Conservation (phyloP, 2,329 filamentous ascomycete species). For the Geosmithia flava region DNA sequence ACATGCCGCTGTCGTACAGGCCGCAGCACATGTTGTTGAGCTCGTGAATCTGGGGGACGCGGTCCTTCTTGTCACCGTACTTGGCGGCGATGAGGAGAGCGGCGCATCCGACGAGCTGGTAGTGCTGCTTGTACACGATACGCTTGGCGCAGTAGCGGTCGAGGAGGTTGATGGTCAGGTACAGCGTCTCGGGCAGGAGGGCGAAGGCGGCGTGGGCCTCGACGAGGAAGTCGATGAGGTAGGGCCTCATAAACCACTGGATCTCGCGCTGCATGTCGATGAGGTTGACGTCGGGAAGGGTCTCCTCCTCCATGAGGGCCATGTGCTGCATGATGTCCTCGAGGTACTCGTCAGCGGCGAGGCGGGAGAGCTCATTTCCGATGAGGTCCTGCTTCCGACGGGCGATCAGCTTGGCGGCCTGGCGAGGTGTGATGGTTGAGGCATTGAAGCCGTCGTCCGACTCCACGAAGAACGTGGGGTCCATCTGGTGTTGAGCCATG, state of each 20-base stretch:
- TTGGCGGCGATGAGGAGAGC: slow-evolving; percentile 94
- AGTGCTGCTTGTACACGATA: slow-evolving; percentile 98
- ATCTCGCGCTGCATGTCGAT: slow-evolving; percentile 99
- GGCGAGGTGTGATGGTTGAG: slow-evolving; percentile 41
- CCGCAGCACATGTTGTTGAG: slow-evolving; percentile 99
- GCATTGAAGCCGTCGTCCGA: slow-evolving; percentile 5
- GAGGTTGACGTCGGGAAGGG: slow-evolving; percentile 87
- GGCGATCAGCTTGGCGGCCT: slow-evolving; percentile 66
- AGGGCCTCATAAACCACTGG: slow-evolving; percentile 98
- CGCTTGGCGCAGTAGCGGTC: slow-evolving; percentile 96
- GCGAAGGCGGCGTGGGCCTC: slow-evolving; percentile 95
- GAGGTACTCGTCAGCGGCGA: slow-evolving; percentile 81
- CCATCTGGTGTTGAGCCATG: slow-evolving; percentile 32
- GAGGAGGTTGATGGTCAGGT: slow-evolving; percentile 90
- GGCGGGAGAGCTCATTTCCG: slow-evolving; percentile 74
- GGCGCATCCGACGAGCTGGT: slow-evolving; percentile 93
- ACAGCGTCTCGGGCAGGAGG: slow-evolving; percentile 85
- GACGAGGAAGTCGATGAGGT: slow-evolving; percentile 94
- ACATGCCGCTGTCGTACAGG: slow-evolving; percentile 98
- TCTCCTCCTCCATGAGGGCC: slow-evolving; percentile 91
- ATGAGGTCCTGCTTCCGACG: slow-evolving; percentile 79
- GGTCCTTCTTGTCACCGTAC: slow-evolving; percentile 97
- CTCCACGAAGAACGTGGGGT: slow-evolving; percentile 43
- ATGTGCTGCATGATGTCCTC: slow-evolving; percentile 92
- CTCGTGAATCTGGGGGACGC: slow-evolving; percentile 93